Conservation (phyloP, 2,329 filamentous ascomycete species). For the Aspergillus thermomutatus region DNA sequence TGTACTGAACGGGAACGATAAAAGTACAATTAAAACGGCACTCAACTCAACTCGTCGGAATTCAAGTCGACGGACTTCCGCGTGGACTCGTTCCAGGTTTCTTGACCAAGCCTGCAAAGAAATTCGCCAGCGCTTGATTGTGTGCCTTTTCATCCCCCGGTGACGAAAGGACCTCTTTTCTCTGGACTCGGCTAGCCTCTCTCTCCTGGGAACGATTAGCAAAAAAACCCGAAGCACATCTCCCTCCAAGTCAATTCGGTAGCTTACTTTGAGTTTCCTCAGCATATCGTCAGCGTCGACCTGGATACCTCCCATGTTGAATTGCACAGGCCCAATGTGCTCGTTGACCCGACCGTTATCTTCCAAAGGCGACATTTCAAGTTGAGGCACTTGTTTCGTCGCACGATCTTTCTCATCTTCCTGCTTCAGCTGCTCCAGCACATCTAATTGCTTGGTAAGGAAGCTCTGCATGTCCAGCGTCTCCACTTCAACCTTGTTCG, state of each 20-base stretch:
- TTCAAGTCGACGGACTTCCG: slow-evolving; percentile 34
- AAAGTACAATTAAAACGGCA: slow-evolving; percentile 23
- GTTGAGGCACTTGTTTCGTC: slow-evolving; percentile 31
- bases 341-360: slow-evolving; percentile 56
- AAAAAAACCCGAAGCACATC: neutral
- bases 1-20: slow-evolving; percentile 26
- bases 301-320: slow-evolving; percentile 97
- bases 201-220: slow-evolving; percentile 34
- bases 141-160: slow-evolving; percentile 50
- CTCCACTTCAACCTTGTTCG: slow-evolving; percentile 54
- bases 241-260: neutral
- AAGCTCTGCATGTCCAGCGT: slow-evolving; percentile 76
- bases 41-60: neutral
- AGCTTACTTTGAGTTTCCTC: slow-evolving; percentile 72
- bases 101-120: slow-evolving; percentile 59
- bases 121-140: slow-evolving; percentile 58
- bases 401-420: slow-evolving; percentile 51
- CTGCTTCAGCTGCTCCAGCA: slow-evolving; percentile 63
- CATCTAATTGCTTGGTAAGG: slow-evolving; percentile 68
- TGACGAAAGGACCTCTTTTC: slow-evolving; percentile 31
- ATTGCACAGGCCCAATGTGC: slow-evolving; percentile 91
- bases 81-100: slow-evolving; percentile 41
- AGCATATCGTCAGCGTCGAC: slow-evolving; percentile 94
- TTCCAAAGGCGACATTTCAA: slow-evolving; percentile 36
- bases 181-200: slow-evolving; percentile 39